A percentile compares a stretch with the other conserved stretches of the same genome.
phyloP scores from a whole-genome alignment of 331 rosid genomes.

The Prunus yedoensis region DNA sequence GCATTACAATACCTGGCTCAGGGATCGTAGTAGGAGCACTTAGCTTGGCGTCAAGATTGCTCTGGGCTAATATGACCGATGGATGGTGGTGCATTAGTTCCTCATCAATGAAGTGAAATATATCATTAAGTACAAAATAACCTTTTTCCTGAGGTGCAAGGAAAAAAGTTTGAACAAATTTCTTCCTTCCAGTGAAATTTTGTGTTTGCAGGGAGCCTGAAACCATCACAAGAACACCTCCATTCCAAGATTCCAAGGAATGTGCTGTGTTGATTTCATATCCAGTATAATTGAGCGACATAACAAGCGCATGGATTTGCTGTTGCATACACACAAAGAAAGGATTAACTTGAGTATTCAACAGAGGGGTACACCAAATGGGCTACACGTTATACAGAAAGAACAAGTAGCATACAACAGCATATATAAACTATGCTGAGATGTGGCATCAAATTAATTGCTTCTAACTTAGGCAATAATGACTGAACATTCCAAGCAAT shows the following conservation, averaged over 20 bases:
- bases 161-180: slow-evolving; percentile 88
- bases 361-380: background rate
- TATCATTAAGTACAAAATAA: slow-evolving; percentile 80
- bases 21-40: slow-evolving; percentile 49
- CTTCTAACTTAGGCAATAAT: background rate
- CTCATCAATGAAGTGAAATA: slow-evolving; percentile 83
- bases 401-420: background rate
- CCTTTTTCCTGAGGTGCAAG: slow-evolving; percentile 99
- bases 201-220: slow-evolving; percentile 81
- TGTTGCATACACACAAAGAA: slow-evolving; percentile 38
- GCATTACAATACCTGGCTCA: slow-evolving; percentile 57
- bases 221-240: slow-evolving; percentile 92
- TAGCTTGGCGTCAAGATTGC: slow-evolving; percentile 57
- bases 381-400: background rate
- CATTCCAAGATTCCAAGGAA: slow-evolving; percentile 91
- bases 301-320: slow-evolving; percentile 90
- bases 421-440: background rate
- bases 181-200: slow-evolving; percentile 63
- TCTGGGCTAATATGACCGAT: slow-evolving; percentile 71
- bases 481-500: background rate
- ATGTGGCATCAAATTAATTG: background rate
- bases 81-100: slow-evolving; percentile 72
- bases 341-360: background rate
- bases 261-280: slow-evolving; percentile 84
- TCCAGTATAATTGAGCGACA: slow-evolving; percentile 79